phyloP scores from a whole-genome alignment of 148 eudicot genomes.

The Mesembryanthemum crystallinum region DNA sequence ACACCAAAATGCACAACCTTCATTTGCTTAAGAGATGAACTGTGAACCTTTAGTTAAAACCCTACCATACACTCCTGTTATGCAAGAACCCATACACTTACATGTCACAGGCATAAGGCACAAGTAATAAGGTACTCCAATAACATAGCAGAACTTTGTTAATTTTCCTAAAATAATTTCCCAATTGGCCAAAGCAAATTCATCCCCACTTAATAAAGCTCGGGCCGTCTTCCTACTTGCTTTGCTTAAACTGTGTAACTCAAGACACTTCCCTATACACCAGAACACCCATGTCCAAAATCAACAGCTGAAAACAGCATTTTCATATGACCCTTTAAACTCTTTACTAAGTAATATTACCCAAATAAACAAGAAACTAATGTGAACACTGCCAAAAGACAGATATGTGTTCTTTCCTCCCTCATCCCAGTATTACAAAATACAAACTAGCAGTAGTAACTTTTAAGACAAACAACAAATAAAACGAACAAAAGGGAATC shows the following conservation, averaged over 20 bases:
- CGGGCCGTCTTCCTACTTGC: not conserved
- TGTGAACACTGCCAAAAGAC: not conserved
- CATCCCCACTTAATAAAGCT: not conserved
- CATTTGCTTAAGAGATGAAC: not conserved
- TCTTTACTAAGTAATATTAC: too few species aligned
- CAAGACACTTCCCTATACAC: not conserved
- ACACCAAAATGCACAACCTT: not conserved
- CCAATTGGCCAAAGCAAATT: too few species aligned
- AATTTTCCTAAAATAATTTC: too few species aligned
- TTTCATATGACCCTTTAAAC: too few species aligned
- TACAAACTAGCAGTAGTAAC: not conserved
- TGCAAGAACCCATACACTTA: not conserved
- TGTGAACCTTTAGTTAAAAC: too few species aligned
- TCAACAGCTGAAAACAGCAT: too few species aligned
- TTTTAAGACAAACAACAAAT: not conserved
- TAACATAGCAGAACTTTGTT: not conserved
- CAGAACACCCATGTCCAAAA: not conserved
- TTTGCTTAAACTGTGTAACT: not conserved
- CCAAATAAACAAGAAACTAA: too few species aligned
- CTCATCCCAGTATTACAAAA: not conserved
- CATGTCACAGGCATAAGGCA: not conserved
- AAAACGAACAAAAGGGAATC: not conserved
- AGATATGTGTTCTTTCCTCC: not conserved
- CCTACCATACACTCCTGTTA: not conserved
- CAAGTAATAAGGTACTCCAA: not conserved